Base-by-base conservation (phyloP, 2,329 filamentous ascomycete genomes). In the Graphilbum ipis-grandicollis region DNA sequence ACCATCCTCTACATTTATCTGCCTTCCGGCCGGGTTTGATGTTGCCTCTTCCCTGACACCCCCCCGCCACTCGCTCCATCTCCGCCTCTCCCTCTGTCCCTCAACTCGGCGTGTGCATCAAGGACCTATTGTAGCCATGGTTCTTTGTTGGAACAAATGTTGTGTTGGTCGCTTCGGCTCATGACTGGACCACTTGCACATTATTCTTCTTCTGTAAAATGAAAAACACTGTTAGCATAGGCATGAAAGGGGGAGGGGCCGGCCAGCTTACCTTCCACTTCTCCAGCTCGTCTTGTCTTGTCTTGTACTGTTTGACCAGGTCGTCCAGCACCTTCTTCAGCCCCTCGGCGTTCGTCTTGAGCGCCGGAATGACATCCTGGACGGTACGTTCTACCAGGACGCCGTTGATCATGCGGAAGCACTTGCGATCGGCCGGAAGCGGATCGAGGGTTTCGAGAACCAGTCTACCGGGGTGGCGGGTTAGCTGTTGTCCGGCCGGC, bases 371-470 rank as follows among this genome's bases (percentile, higher is more conserved):
- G 12, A 98, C 83, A 56, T 96, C 90, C 56, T 84, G 70, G 47
- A 98, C 83, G 14, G 88, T 96, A 48, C 86, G 72, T 63, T 98
- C 90, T 37, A 93, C 83, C 40, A 98, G 64, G 19, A 96, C 86
- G 33, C 90, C 90, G 56, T 98, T 96, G 56, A 98, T 92, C 72
- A 98, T 84, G 48, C 90, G 86, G 62, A 96, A 98, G 61, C 88
- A 96, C 63, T 94, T 98, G 50, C 90, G 81, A 46, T 93, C 80
- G 44, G 67, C 70, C 1, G 82, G 68, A 19, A 96, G 70, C 33
- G 86, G 86, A 41, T 79, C 71, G 44, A 98, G 63, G 4, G 88
- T 96, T 53, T 96, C 88, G 36, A 96, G 71, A 25, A 98, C 90
- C 46, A 96, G 80, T 58, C 90, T 96, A 47, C 21, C 22, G n/a